Evolutionary conservation across 2,329 filamentous ascomycete genomes (phyloP).

Genomic region (Scytalidium lignicola): DNA sequence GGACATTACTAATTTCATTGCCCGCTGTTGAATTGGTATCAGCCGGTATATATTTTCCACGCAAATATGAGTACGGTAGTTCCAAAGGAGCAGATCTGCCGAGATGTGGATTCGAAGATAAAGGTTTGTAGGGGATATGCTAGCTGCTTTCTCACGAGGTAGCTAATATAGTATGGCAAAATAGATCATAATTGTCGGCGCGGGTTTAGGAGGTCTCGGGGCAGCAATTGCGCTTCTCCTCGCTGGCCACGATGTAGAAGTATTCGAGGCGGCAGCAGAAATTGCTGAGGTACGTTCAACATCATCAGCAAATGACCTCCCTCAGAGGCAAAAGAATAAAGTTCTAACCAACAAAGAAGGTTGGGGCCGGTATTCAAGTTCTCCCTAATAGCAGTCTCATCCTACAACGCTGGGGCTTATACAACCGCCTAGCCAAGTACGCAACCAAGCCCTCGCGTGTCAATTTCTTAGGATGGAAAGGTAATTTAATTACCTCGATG

Average conservation of each 20-base stretch:
- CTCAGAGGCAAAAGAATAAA: slow-evolving; percentile 28
- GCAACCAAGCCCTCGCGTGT: slow-evolving; percentile 37
- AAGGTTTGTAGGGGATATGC: slow-evolving; percentile 9
- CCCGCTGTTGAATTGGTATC: not conserved
- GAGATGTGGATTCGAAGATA: slow-evolving; percentile 11
- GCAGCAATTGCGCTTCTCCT: slow-evolving; percentile 26
- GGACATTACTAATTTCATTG: not conserved
- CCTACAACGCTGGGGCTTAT: slow-evolving; percentile 21
- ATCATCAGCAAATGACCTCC: slow-evolving; percentile 39
- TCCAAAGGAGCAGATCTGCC: slow-evolving; percentile 12
- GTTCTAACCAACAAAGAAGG: slow-evolving; percentile 42
- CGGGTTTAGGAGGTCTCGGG: slow-evolving; percentile 48
- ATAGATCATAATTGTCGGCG: slow-evolving; percentile 47
- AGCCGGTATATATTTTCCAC: not conserved
- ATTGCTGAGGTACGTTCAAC: slow-evolving; percentile 38
- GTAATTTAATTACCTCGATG: slow-evolving; percentile 20
- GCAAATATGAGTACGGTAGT: slow-evolving; percentile 4
- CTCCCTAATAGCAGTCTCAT: slow-evolving; percentile 20
- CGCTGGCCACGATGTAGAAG: slow-evolving; percentile 31
- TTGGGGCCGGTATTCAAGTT: slow-evolving; percentile 27
- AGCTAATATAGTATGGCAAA: not conserved
- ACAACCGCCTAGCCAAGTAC: slow-evolving; percentile 7
- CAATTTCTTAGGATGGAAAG: slow-evolving; percentile 41
- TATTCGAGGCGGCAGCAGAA: slow-evolving; percentile 36
- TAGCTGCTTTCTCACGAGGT: not conserved